These are phyloP conservation scores for Fusarium euwallaceae DNA, from an alignment of 2,329 filamentous ascomycete species.

Conservation along the genomic window DNA sequence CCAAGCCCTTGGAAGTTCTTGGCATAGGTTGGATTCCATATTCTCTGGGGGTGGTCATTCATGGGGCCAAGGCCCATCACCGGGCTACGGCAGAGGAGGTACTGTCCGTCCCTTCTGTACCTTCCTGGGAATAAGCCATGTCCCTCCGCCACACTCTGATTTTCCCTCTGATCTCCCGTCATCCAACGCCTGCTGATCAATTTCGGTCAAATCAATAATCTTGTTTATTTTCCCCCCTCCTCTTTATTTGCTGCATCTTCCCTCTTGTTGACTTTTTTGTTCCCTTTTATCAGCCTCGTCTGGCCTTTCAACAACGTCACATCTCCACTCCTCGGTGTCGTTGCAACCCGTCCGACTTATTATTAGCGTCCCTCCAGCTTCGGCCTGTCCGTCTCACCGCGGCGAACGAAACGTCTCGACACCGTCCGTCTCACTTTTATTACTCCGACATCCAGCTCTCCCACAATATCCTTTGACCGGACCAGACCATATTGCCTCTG, in stretches of 20 bases:
- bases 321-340: constrained; percentile 21
- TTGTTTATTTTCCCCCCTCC: not conserved
- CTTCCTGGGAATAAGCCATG: constrained; percentile 8
- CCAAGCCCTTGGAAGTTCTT: constrained; percentile 21
- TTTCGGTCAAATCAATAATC: not conserved
- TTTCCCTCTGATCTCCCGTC: constrained; percentile 12
- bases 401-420: not conserved
- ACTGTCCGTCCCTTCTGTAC: not conserved
- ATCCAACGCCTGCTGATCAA: constrained; percentile 25
- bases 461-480: not conserved
- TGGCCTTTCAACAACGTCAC: not conserved
- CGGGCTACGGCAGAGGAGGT: not conserved
- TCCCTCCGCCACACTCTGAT: constrained; percentile 38
- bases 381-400: constrained; percentile 24
- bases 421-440: constrained; percentile 32
- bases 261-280: not conserved
- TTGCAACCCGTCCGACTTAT: constrained; percentile 5
- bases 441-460: not conserved
- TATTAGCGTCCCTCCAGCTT: constrained; percentile 10
- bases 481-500: constrained; percentile 13
- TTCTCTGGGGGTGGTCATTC: not conserved
- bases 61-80: not conserved
- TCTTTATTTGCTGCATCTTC: not conserved
- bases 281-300: not conserved
- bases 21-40: constrained; percentile 11